phyloP scores from a whole-genome alignment of 257 asterid genomes.

The Haberlea rhodopensis region DNA sequence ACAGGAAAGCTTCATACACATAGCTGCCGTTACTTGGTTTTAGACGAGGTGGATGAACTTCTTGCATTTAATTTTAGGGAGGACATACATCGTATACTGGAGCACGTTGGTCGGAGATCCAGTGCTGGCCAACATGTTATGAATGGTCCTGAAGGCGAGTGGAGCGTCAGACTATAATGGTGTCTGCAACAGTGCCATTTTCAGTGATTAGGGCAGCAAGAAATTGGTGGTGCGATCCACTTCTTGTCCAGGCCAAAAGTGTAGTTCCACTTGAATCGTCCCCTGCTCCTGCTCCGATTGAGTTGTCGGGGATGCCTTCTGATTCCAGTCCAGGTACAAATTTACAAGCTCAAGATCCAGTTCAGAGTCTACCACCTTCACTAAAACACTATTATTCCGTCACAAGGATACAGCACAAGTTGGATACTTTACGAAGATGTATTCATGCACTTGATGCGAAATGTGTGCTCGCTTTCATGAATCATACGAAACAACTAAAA shows the following conservation, averaged over 20 bases:
- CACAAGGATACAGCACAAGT: constrained; percentile 82
- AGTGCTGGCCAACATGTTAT: constrained; percentile 40
- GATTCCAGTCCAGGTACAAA: constrained; percentile 33
- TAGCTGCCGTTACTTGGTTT: constrained; percentile 67
- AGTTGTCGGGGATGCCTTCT: constrained; percentile 38
- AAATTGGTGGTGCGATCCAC: constrained; percentile 91
- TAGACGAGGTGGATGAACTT: constrained; percentile 95
- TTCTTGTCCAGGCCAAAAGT: constrained; percentile 76
- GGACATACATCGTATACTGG: constrained; percentile 84
- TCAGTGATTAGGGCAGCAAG: constrained; percentile 86
- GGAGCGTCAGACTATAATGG: constrained; percentile 78
- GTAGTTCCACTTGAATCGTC: constrained; percentile 58
- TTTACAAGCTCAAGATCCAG: constrained; percentile 39
- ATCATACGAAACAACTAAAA: constrained; percentile 76
- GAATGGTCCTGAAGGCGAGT: constrained; percentile 35
- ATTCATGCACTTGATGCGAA: constrained; percentile 80
- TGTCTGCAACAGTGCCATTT: constrained; percentile 96
- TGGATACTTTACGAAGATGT: constrained; percentile 79
- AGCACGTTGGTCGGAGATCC: constrained; percentile 80
- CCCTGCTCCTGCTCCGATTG: constrained; percentile 40
- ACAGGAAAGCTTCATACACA: constrained; percentile 94
- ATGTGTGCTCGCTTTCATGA: constrained; percentile 89
- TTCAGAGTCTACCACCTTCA: constrained; percentile 84
- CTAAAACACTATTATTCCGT: constrained; percentile 72
- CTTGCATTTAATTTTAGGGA: constrained; percentile 86